Conservation (phyloP, 1,284 basidiomycete species). For the Microstroma glucosiphilum region DNA sequence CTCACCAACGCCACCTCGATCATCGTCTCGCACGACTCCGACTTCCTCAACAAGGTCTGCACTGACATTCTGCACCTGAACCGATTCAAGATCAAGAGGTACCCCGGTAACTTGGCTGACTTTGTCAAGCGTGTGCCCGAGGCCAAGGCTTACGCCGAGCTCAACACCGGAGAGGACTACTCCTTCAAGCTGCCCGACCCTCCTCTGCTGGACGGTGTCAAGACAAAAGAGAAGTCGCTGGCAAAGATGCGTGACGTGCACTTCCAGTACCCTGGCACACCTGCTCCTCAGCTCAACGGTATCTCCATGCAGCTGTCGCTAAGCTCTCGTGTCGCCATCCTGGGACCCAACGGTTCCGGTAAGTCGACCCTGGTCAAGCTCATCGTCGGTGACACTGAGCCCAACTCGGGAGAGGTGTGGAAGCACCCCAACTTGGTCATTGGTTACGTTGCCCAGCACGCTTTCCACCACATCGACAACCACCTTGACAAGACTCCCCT, state of each 20-base stretch:
- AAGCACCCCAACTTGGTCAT: conserved; percentile 52
- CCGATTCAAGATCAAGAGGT: conserved; percentile 52
- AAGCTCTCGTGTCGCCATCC: conserved; percentile 50
- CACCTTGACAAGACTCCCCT: conserved; percentile 51
- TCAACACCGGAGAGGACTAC: conserved; percentile 50
- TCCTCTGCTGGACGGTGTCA: conserved; percentile 50
- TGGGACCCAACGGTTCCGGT: conserved; percentile 50
- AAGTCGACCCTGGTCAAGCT: conserved; percentile 51
- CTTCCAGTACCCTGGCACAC: conserved; percentile 50
- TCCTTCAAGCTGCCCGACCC: conserved; percentile 51
- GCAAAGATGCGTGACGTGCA: conserved; percentile 49
- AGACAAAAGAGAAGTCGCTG: conserved; percentile 52
- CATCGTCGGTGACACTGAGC: conserved; percentile 50
- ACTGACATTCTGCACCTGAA: conserved; percentile 51
- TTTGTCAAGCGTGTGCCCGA: conserved; percentile 51
- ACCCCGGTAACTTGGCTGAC: conserved; percentile 49
- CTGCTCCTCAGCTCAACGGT: conserved; percentile 48
- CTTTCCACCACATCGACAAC: conserved; percentile 52
- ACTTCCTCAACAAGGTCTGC: conserved; percentile 50
- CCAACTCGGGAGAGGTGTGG: conserved; percentile 48
- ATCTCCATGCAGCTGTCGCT: conserved; percentile 50
- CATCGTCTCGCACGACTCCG: conserved; percentile 51
- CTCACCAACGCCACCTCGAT: conserved; percentile 44
- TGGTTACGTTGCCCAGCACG: conserved; percentile 51
- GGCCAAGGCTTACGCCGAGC: conserved; percentile 48